Evolutionary conservation across 768 basidiomycete genomes (phyloP).

Genomic region (Suillus plorans): DNA sequence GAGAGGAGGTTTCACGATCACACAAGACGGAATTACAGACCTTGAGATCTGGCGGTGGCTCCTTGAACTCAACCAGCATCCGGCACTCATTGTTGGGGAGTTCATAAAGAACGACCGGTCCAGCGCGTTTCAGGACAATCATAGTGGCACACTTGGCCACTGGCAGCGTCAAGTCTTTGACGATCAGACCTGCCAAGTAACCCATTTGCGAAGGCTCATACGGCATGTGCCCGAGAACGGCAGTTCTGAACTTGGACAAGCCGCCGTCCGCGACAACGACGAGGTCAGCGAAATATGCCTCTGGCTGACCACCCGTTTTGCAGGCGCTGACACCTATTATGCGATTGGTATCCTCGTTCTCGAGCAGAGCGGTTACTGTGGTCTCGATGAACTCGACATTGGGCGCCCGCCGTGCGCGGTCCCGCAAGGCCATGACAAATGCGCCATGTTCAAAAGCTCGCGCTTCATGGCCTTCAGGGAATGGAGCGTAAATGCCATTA

Average conservation of each 20-base stretch:
- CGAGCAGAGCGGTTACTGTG: not conserved
- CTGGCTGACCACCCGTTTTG: constrained; percentile 38
- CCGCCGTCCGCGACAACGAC: constrained; percentile 89
- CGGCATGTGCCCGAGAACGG: constrained; percentile 48
- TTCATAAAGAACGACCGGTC: constrained; percentile 86
- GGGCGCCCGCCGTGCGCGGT: constrained; percentile 48
- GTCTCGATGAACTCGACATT: constrained; percentile 81
- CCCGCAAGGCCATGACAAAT: constrained; percentile 75
- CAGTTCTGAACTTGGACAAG: constrained; percentile 78
- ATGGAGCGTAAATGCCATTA: constrained; percentile 75
- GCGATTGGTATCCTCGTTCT: constrained; percentile 35
- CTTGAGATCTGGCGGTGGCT: constrained; percentile 75
- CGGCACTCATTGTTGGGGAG: constrained; percentile 80
- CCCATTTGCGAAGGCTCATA: constrained; percentile 53
- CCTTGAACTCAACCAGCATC: constrained; percentile 84
- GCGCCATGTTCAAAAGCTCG: constrained; percentile 87
- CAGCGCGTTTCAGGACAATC: constrained; percentile 65
- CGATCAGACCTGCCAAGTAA: constrained; percentile 80
- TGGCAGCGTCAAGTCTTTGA: constrained; percentile 70
- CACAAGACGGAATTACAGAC: constrained; percentile 31
- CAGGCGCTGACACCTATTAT: constrained; percentile 31
- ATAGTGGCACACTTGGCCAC: constrained; percentile 75
- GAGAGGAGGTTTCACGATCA: constrained; percentile 3
- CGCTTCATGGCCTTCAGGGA: constrained; percentile 65
- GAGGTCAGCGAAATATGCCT: constrained; percentile 62